Conservation (phyloP, 2,329 filamentous ascomycete species). For the Neonectria faginata region DNA sequence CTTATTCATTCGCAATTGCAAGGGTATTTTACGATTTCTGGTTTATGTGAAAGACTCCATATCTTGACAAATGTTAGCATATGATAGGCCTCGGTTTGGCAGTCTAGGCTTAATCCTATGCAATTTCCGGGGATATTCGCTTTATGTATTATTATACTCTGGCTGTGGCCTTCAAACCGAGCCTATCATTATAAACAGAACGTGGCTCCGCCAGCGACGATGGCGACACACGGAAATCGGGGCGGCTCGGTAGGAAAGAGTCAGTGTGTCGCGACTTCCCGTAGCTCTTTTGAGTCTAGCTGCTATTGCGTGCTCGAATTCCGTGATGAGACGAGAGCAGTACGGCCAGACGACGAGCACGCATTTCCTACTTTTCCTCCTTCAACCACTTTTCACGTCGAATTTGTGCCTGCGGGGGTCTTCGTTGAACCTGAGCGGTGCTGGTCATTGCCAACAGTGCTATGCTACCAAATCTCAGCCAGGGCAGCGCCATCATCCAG, state of each 20-base stretch:
- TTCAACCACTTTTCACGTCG: conserved; percentile 37
- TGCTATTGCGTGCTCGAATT: conserved; percentile 7
- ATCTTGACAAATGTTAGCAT: background rate
- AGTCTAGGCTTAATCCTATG: background rate
- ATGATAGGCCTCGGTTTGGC: background rate
- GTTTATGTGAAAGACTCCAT: background rate
- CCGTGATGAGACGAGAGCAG: conserved; percentile 13
- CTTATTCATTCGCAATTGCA: too few species aligned
- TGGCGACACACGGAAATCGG: conserved; percentile 4
- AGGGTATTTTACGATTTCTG: background rate
- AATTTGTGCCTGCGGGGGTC: conserved; percentile 35
- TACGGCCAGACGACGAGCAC: conserved; percentile 19
- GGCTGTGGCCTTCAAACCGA: background rate
- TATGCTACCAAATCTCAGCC: conserved; percentile 16
- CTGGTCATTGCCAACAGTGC: conserved; percentile 36
- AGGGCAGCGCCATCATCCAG: conserved; percentile 21
- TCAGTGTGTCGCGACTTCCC: conserved; percentile 3
- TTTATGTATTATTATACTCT: too few species aligned
- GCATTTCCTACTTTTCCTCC: conserved; percentile 23
- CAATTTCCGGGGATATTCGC: background rate
- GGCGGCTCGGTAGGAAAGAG: conserved; percentile 4
- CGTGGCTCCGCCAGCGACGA: background rate
- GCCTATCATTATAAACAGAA: background rate
- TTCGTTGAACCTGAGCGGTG: conserved; percentile 27
- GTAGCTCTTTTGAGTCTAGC: conserved; percentile 3